Evolutionary conservation across 2,329 filamentous ascomycete genomes (phyloP), one percentile per base, ranked within the genome.

Genomic region (Nemania abortiva): DNA sequence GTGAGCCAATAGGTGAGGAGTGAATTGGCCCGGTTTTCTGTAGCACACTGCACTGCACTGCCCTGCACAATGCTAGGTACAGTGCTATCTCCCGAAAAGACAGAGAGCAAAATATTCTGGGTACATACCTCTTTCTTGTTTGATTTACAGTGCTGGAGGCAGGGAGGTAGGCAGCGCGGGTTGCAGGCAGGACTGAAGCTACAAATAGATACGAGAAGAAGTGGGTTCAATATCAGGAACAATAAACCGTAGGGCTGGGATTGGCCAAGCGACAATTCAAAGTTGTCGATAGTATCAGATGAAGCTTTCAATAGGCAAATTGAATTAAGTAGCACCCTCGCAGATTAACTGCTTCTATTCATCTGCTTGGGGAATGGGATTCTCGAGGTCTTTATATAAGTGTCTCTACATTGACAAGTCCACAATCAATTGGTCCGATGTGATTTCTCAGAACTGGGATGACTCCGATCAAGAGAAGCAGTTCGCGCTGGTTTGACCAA

Each of bases 131-230:
- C 49, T 52, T 52, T 52, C 22, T 52, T 52, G 5, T 29, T 29
- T 52, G 24, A 11, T 24, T 18, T 10, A 22, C 47, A 6, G 15
- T 18, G 2, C 9, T 20, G 42, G n/a, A 47, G 15, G 6, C 15
- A n/a, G n/a, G 6, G n/a, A 42, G 37, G 29, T 62, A 42, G n/a
- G 37, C 45, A 24, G 47, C n/a, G 54, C 31, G 31, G 24, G 54
- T 45, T 55, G 45, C 52, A 66, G 57, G 68, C 63, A 24, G 57
- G 66, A 24, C 68, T 34, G 45, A 66, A 57, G 62, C 59, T 61
- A 68, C 66, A 66, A 64, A 61, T 57, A 66, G 69, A 66, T 65
- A 70, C 62, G 69, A 66, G 53, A 59, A 66, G 53, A 63, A 63
- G 66, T 66, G 67, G 63, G 42, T 61, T 64, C 60, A 27, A 55